Conservation (phyloP, 2,329 filamentous ascomycete species). For the Tolypocladium guangdongense region DNA sequence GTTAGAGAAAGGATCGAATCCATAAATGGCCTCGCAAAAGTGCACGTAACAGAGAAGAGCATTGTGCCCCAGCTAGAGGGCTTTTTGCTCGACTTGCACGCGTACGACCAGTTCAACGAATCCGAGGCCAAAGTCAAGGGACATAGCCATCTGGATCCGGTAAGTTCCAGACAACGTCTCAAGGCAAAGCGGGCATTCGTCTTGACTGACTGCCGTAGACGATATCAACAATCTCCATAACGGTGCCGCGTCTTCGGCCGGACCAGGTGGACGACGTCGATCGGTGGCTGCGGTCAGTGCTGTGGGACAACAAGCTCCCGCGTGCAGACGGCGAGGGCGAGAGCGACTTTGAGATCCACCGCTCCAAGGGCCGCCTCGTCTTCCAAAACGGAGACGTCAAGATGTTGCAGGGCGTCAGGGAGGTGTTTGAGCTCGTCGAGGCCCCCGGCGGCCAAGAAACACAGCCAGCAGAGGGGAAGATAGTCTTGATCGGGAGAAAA, state of each 20-base stretch:
- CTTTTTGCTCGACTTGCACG: constrained; percentile 78
- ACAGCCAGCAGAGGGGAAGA: constrained; percentile 35
- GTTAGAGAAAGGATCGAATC: constrained; percentile 64
- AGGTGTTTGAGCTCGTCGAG: constrained; percentile 87
- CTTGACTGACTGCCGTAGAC: constrained; percentile 37
- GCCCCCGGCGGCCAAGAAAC: constrained; percentile 23
- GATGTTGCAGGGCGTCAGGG: constrained; percentile 82
- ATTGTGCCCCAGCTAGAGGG: constrained; percentile 75
- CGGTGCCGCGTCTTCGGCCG: constrained; percentile 47
- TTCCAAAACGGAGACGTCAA: constrained; percentile 55
- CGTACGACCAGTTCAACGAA: constrained; percentile 73
- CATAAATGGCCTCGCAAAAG: constrained; percentile 82
- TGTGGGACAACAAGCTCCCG: constrained; percentile 70
- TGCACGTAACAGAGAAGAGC: constrained; percentile 73
- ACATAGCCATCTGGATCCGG: constrained; percentile 83
- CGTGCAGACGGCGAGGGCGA: constrained; percentile 21
- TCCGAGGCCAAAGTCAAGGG: constrained; percentile 65
- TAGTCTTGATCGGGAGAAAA: constrained; percentile 53
- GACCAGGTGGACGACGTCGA: constrained; percentile 57
- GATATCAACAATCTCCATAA: constrained; percentile 72
- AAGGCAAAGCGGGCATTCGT: neutral
- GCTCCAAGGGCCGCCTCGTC: constrained; percentile 70
- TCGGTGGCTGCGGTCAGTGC: constrained; percentile 66
- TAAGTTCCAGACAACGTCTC: constrained; percentile 28
- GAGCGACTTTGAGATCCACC: constrained; percentile 65